Conservation (phyloP, 768 basidiomycete species). For the Russula dissimulans region DNA sequence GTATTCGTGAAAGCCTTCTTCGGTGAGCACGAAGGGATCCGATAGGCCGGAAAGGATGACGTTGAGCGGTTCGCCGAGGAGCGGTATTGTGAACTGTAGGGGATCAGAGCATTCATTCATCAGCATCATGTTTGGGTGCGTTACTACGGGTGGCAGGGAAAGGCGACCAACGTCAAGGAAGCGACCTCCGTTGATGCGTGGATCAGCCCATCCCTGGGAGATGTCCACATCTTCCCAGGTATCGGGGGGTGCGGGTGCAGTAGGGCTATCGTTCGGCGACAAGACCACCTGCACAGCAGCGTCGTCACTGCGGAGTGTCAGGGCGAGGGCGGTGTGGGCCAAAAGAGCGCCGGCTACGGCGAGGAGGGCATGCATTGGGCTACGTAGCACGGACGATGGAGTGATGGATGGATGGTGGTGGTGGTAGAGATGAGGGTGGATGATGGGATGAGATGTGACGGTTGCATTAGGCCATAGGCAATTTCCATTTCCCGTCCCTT, state of each 20-base stretch:
- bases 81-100: slow-evolving; percentile 53
- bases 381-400: neutral
- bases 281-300: neutral
- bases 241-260: neutral
- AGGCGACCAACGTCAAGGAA: slow-evolving; percentile 57
- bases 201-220: slow-evolving; percentile 49
- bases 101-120: neutral
- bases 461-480: too few relatives aligned
- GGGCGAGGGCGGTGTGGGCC: neutral
- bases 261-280: neutral
- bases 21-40: slow-evolving; percentile 72
- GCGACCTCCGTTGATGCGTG: slow-evolving; percentile 60
- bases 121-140: neutral
- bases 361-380: neutral
- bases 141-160: too few relatives aligned
- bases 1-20: slow-evolving; percentile 58
- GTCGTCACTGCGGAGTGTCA: neutral
- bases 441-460: too few relatives aligned
- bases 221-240: slow-evolving; percentile 16
- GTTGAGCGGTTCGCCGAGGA: slow-evolving; percentile 75
- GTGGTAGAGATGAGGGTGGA: too few relatives aligned
- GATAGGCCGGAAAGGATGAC: slow-evolving; percentile 71
- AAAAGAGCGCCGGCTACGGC: neutral
- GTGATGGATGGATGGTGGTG: neutral
- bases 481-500: too few relatives aligned